phyloP scores from a whole-genome alignment of 1,284 basidiomycete species.

The Meira nashicola region DNA sequence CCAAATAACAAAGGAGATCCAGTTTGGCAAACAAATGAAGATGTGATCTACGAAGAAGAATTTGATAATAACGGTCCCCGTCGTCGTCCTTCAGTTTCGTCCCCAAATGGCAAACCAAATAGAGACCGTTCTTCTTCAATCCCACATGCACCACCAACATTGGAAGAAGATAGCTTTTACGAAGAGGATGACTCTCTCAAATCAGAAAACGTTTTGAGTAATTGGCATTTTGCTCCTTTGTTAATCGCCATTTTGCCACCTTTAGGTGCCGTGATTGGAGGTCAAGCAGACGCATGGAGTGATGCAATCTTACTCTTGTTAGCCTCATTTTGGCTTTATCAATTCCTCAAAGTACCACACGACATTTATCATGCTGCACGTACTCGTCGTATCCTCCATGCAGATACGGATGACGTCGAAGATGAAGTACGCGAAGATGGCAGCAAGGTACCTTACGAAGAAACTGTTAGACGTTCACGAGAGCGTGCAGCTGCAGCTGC shows the following conservation, averaged over 20 bases:
- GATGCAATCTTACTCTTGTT: constrained; percentile 53
- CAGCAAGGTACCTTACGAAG: background rate
- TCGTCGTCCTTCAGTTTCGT: background rate
- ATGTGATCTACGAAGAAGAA: constrained; percentile 1
- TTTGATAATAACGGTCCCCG: background rate
- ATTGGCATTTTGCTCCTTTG: constrained; percentile 43
- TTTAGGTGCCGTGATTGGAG: constrained; percentile 37
- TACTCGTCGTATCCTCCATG: constrained; percentile 36
- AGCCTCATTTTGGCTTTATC: constrained; percentile 51
- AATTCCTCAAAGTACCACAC: constrained; percentile 45
- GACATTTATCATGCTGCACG: constrained; percentile 46
- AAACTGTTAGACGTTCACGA: background rate
- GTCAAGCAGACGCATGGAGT: constrained; percentile 53
- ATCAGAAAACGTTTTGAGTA: constrained; percentile 22
- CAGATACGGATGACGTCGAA: constrained; percentile 27
- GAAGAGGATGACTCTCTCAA: background rate
- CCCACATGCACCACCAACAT: constrained; percentile 11
- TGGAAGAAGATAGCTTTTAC: constrained; percentile 55
- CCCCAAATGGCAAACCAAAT: background rate
- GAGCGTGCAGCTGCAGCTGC: constrained; percentile 29
- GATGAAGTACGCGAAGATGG: constrained; percentile 18
- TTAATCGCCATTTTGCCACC: constrained; percentile 39
- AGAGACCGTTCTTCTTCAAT: background rate
- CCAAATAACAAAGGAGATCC: too few relatives aligned
- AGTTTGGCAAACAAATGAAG: background rate